phyloP scores from a whole-genome alignment of 2,329 filamentous ascomycete genomes.

The Fusarium pseudonygamai region DNA sequence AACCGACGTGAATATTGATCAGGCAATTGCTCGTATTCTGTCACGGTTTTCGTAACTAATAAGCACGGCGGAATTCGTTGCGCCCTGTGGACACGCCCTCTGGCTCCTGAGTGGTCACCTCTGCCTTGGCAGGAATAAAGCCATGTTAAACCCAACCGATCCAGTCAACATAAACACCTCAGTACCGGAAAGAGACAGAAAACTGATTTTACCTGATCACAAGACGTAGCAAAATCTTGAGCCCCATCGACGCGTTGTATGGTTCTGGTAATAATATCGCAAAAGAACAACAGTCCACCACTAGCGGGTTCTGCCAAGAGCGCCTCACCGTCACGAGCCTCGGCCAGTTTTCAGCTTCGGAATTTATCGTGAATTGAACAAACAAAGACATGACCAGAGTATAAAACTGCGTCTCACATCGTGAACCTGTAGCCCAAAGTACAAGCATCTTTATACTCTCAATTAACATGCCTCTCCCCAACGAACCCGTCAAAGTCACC shows the following conservation, averaged over 20 bases:
- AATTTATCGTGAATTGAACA: not conserved
- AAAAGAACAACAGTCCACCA: accelerated
- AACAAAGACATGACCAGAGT: accelerated
- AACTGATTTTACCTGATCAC: accelerated
- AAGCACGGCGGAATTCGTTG: not conserved
- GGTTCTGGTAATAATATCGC: not conserved
- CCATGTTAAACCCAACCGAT: not conserved
- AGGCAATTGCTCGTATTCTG: not conserved
- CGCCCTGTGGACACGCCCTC: not conserved
- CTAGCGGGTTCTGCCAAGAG: not conserved
- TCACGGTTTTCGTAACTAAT: not conserved
- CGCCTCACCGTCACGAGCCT: not conserved
- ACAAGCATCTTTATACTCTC: not conserved
- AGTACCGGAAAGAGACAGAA: not conserved
- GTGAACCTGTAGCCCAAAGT: accelerated
- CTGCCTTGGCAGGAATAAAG: not conserved
- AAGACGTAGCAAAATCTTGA: accelerated
- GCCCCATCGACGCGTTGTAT: accelerated
- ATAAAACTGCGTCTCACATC: accelerated
- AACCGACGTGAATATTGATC: accelerated
- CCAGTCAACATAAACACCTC: not conserved
- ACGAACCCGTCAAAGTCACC: not conserved
- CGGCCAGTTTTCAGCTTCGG: not conserved
- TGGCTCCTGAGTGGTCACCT: not conserved
- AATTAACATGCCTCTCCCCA: not conserved